Evolutionary conservation across 495 filamentous ascomycete genomes (phyloP), one percentile per base, ranked within the genome.

Genomic region (Trichoderma gamsii): DNA sequence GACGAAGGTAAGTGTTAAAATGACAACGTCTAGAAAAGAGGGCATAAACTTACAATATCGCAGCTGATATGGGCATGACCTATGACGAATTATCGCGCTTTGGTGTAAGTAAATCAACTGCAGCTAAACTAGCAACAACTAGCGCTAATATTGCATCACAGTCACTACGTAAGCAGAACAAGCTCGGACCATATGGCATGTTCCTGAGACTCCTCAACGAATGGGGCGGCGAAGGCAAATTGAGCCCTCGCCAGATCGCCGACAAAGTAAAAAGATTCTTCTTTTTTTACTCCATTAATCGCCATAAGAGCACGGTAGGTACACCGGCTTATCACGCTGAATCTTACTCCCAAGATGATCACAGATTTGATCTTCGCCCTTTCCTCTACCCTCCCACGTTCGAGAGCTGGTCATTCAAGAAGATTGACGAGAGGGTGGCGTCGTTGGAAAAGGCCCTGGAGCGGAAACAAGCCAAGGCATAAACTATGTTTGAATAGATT

Each of bases 121-220:
- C 41, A 18, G 3, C 65, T 52, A 43, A 63, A 43, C 68, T 12
- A 38, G 2, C 0, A 38, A 7, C 12, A 12, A 29, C 2, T 29
- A 9, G 23, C 15, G 56, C 56, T 29, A 32, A 61, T 4, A 18
- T 7, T 23, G 4, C 25, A 12, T 77, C 41, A 74, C 73, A 75
- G 0, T 73, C 70, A 5, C 78, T 96, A 18, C 83, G 92, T 16
- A 93, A 96, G 73, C 83, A 85, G 35, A 73, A 85, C 66, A 90
- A 93, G 72, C 77, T 93, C 0, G 90, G 93, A 3, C 89, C 90
- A 0, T 94, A 82, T 72, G 84, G 81, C 41, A 88, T 88, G 83
- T 94, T 86, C 71, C 82, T 86, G 70, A 85, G 83, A 32, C 82
- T 96, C 0, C 79, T 92, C 8, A 86, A 90, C 70, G 79, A 85